phyloP scores from a whole-genome alignment of 2,329 filamentous ascomycete species.

The Aureobasidium sp. region DNA sequence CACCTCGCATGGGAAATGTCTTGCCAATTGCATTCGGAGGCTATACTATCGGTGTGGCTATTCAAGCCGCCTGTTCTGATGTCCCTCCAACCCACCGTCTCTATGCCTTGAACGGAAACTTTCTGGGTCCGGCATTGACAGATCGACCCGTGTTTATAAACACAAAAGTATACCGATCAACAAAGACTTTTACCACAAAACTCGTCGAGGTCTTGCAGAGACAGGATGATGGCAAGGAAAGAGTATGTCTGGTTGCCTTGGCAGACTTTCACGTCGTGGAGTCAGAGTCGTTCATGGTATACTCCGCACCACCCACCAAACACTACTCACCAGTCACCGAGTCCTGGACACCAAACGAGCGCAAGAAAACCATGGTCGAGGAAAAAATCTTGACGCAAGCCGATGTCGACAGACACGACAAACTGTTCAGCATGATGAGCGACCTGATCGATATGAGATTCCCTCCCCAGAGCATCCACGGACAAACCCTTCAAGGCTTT shows the following conservation, averaged over 20 bases:
- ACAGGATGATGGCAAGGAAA: constrained; percentile 30
- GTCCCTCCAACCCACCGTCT: constrained; percentile 34
- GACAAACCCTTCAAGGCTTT: constrained; percentile 39
- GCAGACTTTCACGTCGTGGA: constrained; percentile 44
- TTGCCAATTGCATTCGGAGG: constrained; percentile 41
- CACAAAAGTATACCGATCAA: constrained; percentile 36
- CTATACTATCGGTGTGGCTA: constrained; percentile 36
- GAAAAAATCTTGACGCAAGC: constrained; percentile 24
- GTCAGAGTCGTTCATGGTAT: constrained; percentile 30
- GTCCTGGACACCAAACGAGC: constrained; percentile 21
- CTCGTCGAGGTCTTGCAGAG: constrained; percentile 41
- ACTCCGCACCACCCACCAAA: constrained; percentile 32
- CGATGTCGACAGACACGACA: constrained; percentile 21
- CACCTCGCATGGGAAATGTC: constrained; percentile 34
- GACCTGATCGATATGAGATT: constrained; percentile 32
- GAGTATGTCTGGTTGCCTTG: constrained; percentile 38
- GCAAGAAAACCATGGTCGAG: constrained; percentile 18
- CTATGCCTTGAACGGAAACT: constrained; percentile 43
- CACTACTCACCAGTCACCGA: constrained; percentile 28
- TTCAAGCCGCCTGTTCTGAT: constrained; percentile 37
- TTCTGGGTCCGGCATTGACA: constrained; percentile 40
- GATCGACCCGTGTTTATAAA: constrained; percentile 34
- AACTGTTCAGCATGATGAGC: constrained; percentile 27
- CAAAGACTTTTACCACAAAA: constrained; percentile 43
- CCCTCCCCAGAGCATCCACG: constrained; percentile 36